Percentiles rank a stretch among this genome's conserved stretches.
phyloP scores from a whole-genome alignment of 1,139 yeast species.

The Geotrichum australiense region DNA sequence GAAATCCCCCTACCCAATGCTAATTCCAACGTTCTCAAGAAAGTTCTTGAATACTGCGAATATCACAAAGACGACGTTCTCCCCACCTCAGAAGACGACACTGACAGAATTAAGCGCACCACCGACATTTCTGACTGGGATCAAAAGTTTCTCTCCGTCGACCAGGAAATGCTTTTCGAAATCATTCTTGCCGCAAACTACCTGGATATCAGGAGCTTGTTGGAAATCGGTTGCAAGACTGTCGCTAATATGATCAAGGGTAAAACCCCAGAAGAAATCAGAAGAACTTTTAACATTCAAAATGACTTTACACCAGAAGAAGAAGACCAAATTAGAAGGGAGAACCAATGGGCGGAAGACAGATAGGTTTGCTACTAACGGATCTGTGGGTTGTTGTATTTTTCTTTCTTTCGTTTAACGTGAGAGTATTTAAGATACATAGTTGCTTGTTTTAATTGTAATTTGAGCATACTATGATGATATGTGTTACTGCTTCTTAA shows the following conservation, averaged over 20 bases:
- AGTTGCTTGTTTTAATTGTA: too few species aligned
- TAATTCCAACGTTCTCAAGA: conserved; percentile 63
- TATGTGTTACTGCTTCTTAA: too few species aligned
- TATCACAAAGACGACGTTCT: conserved; percentile 84
- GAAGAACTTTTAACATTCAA: conserved; percentile 91
- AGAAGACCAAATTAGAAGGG: conserved; percentile 90
- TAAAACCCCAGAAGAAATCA: conserved; percentile 91
- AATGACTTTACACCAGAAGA: conserved; percentile 98
- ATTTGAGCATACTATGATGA: too few species aligned
- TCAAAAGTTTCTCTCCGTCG: conserved; percentile 88
- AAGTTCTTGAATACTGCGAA: conserved; percentile 95
- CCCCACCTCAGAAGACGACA: conserved; percentile 16
- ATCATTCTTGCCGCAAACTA: conserved; percentile 95
- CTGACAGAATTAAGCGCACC: conserved; percentile 33
- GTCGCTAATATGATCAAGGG: conserved; percentile 98
- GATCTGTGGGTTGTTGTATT: not conserved
- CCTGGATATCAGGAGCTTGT: conserved; percentile 82
- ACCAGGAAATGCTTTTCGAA: conserved; percentile 97
- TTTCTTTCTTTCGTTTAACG: not conserved
- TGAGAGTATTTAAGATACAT: too few species aligned
- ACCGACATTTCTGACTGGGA: conserved; percentile 84
- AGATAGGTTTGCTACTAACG: conserved; percentile 6
- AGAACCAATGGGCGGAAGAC: conserved; percentile 19
- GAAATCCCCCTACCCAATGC: conserved; percentile 87
- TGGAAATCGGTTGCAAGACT: conserved; percentile 94